Base-by-base conservation (phyloP, 2,329 filamentous ascomycete species). In the Plenodomus tracheiphilus region DNA sequence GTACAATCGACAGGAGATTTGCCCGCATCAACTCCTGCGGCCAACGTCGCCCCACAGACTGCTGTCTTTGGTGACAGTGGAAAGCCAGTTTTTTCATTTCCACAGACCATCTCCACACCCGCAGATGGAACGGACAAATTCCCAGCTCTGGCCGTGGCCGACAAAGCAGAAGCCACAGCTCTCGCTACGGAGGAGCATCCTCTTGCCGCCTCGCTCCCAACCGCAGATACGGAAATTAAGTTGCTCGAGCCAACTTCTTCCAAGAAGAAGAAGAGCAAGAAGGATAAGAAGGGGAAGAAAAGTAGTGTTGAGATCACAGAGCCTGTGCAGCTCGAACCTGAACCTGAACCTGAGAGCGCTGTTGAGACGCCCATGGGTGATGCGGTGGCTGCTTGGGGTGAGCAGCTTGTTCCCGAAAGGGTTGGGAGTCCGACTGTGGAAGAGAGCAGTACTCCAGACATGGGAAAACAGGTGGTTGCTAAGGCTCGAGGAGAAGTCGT, bases 201-300 rank as follows among this genome's bases (percentile, higher is more conserved):
- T 32, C 28, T 32, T 32, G 28, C 4, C 11, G 13, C 4, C 11
- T 46, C 59, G 39, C 20, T 54, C 25, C 11, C 37, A 9, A 39
- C 21, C 9, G 41, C 47, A 13, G 11, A 25, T 10, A 48, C 53
- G n/a, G 47, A 58, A n/a, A 48, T 53, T 9, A 46, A 59, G 17
- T 43, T 28, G 43, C 46, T 51, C 20, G 25, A 48, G 39, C 32
- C 50, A 13, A 45, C 53, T 18, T 46, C 49, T 1, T 53, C 47
- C 1, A 61, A 60, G 55, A 66, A 64, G 39, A 64, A 63, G 44
- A 55, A 56, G 35, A 59, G 51, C 22, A 65, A 63, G 41, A 65
- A 65, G 22, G 57, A 49, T 13, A 66, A 65, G 54, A 65, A 61
- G 45, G 44, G 19, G 18, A 62, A 62, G 51, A 58, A 60, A 32